Evolutionary conservation across 805 yeast genomes (phyloP).

Genomic region (Danielozyma ontarioensis): DNA sequence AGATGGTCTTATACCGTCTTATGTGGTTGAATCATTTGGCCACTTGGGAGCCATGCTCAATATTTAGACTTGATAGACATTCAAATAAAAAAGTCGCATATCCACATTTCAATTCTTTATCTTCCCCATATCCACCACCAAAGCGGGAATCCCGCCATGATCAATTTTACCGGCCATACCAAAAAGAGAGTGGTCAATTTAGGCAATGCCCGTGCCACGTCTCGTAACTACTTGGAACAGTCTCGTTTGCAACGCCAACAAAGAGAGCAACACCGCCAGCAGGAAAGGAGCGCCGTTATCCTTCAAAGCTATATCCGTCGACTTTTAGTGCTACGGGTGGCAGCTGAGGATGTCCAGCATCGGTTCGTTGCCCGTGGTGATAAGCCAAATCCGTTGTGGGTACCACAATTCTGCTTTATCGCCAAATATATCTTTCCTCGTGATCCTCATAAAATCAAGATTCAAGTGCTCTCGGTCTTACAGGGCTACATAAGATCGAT

Average conservation of each 20-base stretch:
- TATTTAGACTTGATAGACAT: too few species aligned
- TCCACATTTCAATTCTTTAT: too few species aligned
- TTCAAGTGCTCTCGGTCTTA: too few species aligned
- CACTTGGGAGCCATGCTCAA: slow-evolving; percentile 18
- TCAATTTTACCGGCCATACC: slow-evolving; percentile 65
- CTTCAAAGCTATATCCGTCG: slow-evolving; percentile 49
- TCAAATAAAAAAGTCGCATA: too few species aligned
- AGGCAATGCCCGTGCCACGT: slow-evolving; percentile 41
- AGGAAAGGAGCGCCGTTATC: slow-evolving; percentile 42
- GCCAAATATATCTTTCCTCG: slow-evolving; percentile 8
- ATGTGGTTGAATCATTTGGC: slow-evolving; percentile 28
- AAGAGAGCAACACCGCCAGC: slow-evolving; percentile 52
- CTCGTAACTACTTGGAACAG: slow-evolving; percentile 45
- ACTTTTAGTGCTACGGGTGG: slow-evolving; percentile 26
- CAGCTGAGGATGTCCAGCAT: slow-evolving; percentile 7
- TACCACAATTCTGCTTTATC: slow-evolving; percentile 15
- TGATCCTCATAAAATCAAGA: slow-evolving; percentile 1
- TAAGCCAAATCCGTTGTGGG: slow-evolving; percentile 9
- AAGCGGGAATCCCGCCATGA: too few species aligned
- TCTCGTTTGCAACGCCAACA: slow-evolving; percentile 62
- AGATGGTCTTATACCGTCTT: slow-evolving; percentile 21
- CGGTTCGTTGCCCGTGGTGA: slow-evolving; percentile 11
- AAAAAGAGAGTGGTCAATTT: slow-evolving; percentile 60
- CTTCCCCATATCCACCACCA: too few species aligned
- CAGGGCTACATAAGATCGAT: not conserved